Percentiles rank a stretch among this genome's conserved stretches.
Evolutionary conservation across 2,329 filamentous ascomycete genomes (phyloP).

Genomic region (Aspergillus sp.): DNA sequence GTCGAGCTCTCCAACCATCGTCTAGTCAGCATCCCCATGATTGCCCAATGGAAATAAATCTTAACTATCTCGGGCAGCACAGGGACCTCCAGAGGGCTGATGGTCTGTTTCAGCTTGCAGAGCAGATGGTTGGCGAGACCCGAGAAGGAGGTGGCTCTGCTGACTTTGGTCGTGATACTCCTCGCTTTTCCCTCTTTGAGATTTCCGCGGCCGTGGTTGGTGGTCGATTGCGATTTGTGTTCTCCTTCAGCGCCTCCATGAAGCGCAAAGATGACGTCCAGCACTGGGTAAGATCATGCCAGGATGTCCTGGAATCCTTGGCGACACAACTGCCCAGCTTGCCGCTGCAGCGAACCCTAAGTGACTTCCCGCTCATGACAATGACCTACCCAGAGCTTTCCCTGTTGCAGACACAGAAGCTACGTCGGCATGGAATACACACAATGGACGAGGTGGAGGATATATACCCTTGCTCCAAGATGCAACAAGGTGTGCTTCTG

Average conservation of each 20-base stretch:
- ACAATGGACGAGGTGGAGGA: constrained; percentile 42
- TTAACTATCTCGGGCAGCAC: constrained; percentile 42
- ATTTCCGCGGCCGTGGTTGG: constrained; percentile 51
- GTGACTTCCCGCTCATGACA: constrained; percentile 47
- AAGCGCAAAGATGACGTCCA: constrained; percentile 45
- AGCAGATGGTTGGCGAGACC: constrained; percentile 48
- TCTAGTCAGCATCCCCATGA: constrained; percentile 32
- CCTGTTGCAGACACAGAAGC: constrained; percentile 34
- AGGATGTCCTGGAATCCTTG: constrained; percentile 30
- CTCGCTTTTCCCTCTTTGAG: constrained; percentile 52
- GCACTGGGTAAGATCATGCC: constrained; percentile 44
- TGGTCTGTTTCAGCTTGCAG: constrained; percentile 43
- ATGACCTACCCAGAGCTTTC: constrained; percentile 44
- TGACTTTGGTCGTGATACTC: constrained; percentile 46
- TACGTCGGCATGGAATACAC: constrained; percentile 37
- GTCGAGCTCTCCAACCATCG: constrained; percentile 31
- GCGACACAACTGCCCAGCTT: constrained; percentile 26
- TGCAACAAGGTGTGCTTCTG: constrained; percentile 39
- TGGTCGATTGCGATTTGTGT: constrained; percentile 49
- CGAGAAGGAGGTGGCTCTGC: constrained; percentile 45
- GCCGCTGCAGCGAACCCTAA: constrained; percentile 34
- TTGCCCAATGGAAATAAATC: constrained; percentile 44
- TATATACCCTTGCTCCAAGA: constrained; percentile 39
- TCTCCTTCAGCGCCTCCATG: constrained; percentile 53
- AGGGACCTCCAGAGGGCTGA: constrained; percentile 46